A percentile compares a stretch with the other conserved stretches of the same genome.
phyloP scores from a whole-genome alignment of 345 rosid genomes.

The Lumnitzera racemosa region DNA sequence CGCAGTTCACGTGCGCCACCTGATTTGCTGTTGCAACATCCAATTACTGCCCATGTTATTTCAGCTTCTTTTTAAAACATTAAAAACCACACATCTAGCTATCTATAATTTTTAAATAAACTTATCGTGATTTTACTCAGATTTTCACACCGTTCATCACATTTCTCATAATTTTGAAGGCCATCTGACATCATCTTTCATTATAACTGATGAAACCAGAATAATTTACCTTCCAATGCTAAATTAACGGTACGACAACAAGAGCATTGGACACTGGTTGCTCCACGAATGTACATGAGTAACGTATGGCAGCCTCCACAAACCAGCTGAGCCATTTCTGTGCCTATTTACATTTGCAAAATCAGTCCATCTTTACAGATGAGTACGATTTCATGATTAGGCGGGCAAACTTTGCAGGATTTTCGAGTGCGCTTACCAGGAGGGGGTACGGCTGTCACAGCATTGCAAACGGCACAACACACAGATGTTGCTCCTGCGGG shows the following conservation, averaged over 20 bases:
- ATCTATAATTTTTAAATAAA: no score
- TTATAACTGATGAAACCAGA: no score
- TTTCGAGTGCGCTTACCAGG: conserved; percentile 40
- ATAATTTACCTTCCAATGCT: conserved; percentile 65
- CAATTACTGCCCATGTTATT: not conserved
- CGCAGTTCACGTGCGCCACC: conserved; percentile 91
- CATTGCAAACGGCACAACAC: conserved; percentile 99
- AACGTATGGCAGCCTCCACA: conserved; percentile 98
- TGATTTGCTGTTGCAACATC: conserved; percentile 62
- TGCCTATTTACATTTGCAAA: conserved; percentile 32
- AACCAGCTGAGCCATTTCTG: conserved; percentile 96
- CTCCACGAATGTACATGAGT: conserved; percentile 95
- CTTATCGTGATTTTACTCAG: no score
- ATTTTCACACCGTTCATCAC: no score
- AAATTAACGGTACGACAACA: conserved; percentile 94
- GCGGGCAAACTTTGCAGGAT: no score
- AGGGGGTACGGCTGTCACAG: conserved; percentile 93
- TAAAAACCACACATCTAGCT: no score
- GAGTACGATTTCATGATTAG: no score
- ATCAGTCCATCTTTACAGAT: no score
- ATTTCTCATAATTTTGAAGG: no score
- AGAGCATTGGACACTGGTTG: conserved; percentile 95
- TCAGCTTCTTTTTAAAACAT: not conserved
- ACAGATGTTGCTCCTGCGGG: conserved; percentile 93
- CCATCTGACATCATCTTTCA: no score